Percentiles rank a stretch among this genome's conserved stretches.
Evolutionary conservation across 2,329 filamentous ascomycete genomes (phyloP).

Genomic region (Peltaster fructicola): DNA sequence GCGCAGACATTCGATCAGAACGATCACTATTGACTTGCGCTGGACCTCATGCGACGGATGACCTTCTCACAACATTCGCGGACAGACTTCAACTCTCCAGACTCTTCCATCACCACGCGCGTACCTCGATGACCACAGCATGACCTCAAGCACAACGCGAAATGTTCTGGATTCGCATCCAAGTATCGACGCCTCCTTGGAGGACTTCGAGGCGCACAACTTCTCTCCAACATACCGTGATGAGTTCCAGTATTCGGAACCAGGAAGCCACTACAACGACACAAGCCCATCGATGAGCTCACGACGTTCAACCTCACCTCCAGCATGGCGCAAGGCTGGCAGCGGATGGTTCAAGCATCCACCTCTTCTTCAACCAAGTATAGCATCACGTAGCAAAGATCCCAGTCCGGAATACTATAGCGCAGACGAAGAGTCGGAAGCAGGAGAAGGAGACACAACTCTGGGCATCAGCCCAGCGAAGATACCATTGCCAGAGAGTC

Average conservation of each 20-base stretch:
- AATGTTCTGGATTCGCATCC: conserved; percentile 40
- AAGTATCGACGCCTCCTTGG: conserved; percentile 41
- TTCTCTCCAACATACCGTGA: conserved; percentile 36
- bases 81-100: no score
- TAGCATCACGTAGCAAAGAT: conserved; percentile 36
- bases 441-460: conserved; percentile 31
- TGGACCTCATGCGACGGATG: no score
- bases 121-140: no score
- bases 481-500: conserved; percentile 43
- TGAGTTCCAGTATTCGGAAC: conserved; percentile 40
- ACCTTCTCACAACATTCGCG: no score
- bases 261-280: conserved; percentile 7
- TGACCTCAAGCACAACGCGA: no score
- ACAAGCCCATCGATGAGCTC: conserved; percentile 31
- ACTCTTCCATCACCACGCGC: no score
- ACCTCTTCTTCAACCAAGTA: conserved; percentile 20
- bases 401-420: conserved; percentile 43
- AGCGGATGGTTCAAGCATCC: conserved; percentile 39
- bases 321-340: conserved; percentile 43
- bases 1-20: no score
- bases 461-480: conserved; percentile 14
- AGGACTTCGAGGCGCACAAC: conserved; percentile 42
- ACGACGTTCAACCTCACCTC: conserved; percentile 46
- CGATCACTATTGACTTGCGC: no score
- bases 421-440: conserved; percentile 33